Conservation (phyloP, 345 rosid genomes). For the Cardamine occulta region DNA sequence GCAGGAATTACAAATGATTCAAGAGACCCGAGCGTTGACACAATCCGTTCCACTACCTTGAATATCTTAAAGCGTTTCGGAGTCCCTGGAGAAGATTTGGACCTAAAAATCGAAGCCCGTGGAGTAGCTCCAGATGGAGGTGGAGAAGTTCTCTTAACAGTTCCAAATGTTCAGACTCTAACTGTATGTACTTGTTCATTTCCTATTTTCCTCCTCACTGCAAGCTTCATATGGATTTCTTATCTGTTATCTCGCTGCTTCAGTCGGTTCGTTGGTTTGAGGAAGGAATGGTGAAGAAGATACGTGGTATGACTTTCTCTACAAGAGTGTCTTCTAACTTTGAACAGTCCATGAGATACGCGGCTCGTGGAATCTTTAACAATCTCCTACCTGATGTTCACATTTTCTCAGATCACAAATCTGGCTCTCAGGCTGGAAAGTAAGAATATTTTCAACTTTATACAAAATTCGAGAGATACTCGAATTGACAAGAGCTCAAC, state of each 20-base stretch:
- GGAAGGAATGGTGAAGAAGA: slow-evolving; percentile 92
- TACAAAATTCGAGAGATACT: neutral
- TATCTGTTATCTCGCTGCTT: slow-evolving; percentile 26
- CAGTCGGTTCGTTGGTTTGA: slow-evolving; percentile 83
- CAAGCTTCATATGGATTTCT: slow-evolving; percentile 10
- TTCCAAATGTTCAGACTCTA: slow-evolving; percentile 63
- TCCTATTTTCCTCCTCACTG: neutral
- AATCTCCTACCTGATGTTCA: slow-evolving; percentile 89
- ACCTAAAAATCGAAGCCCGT: slow-evolving; percentile 72
- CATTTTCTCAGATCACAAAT: slow-evolving; percentile 68
- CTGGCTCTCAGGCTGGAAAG: slow-evolving; percentile 88
- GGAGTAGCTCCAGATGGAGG: slow-evolving; percentile 87
- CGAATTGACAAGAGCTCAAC: slow-evolving; percentile 12
- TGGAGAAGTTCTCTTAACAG: slow-evolving; percentile 74
- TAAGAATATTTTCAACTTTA: slow-evolving; percentile 45
- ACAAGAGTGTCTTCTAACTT: slow-evolving; percentile 69
- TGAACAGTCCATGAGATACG: slow-evolving; percentile 75
- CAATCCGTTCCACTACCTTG: slow-evolving; percentile 70
- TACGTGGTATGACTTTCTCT: slow-evolving; percentile 85
- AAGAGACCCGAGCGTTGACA: slow-evolving; percentile 80
- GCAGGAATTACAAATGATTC: slow-evolving; percentile 88
- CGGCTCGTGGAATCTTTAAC: slow-evolving; percentile 93
- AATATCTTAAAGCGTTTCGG: slow-evolving; percentile 55
- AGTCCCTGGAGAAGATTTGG: slow-evolving; percentile 78
- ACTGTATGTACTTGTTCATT: slow-evolving; percentile 44